Conservation (phyloP, 768 basidiomycete genomes). For the Piloderma croceum region DNA sequence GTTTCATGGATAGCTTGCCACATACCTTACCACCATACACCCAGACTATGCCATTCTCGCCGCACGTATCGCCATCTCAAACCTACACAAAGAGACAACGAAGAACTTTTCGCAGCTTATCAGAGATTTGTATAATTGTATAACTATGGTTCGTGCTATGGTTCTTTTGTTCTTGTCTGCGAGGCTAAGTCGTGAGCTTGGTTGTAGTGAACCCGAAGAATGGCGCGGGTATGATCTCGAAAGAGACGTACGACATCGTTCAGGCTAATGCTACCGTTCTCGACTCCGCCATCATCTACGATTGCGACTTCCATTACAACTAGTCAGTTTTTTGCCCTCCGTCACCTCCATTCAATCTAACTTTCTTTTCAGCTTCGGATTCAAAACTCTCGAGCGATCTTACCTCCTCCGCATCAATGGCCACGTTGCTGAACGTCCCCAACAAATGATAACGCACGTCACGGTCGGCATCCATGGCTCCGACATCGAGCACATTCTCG, state of each 20-base stretch:
- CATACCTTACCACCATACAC: conserved; percentile 93
- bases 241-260: conserved; percentile 79
- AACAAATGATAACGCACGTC: conserved; percentile 99
- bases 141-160: no score
- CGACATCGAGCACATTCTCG: conserved; percentile 82
- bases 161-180: no score
- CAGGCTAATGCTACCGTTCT: conserved; percentile 74
- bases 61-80: conserved; percentile 97
- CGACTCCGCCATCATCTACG: conserved; percentile 95
- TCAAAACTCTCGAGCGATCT: conserved; percentile 98
- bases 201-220: conserved; percentile 95
- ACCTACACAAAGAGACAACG: conserved; percentile 98
- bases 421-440: conserved; percentile 93
- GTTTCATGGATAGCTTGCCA: no score
- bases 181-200: no score
- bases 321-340: conserved; percentile 51
- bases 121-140: conserved; percentile 83
- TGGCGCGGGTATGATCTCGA: conserved; percentile 87
- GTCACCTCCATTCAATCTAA: conserved; percentile 1
- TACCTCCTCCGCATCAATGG: conserved; percentile 94
- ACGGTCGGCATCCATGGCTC: conserved; percentile 93
- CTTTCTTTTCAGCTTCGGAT: conserved; percentile 73
- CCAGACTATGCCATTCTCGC: conserved; percentile 98
- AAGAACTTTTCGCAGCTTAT: conserved; percentile 93
- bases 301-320: conserved; percentile 97